These are phyloP conservation scores for Laguncularia racemosa DNA, from an alignment of 345 rosid genomes.

Conservation along the genomic window DNA sequence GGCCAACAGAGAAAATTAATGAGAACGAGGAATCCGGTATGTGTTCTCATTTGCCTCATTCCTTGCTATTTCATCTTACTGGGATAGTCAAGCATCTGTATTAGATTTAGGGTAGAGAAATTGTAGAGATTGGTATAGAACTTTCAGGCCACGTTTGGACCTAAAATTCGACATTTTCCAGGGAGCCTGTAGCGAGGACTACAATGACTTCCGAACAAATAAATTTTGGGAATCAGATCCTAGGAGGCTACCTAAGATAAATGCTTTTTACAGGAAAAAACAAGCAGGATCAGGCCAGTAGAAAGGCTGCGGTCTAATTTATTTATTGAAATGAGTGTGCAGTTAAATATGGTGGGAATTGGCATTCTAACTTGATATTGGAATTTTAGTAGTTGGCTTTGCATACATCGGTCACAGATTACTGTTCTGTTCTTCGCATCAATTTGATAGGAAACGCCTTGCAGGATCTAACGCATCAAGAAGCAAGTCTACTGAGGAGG, in stretches of 20 bases:
- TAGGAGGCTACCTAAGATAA: no score
- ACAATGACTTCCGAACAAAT: no score
- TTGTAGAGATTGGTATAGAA: not conserved
- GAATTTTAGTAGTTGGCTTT: no score
- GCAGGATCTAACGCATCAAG: not conserved
- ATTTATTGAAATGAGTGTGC: no score
- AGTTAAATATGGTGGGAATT: no score
- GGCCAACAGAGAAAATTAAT: conserved; percentile 6
- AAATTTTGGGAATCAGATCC: no score
- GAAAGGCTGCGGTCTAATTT: no score
- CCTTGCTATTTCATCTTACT: not conserved
- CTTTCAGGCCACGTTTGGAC: not conserved
- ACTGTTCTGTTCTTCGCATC: not conserved
- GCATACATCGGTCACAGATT: not conserved
- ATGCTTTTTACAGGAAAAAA: no score
- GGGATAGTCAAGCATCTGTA: no score
- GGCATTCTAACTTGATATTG: no score
- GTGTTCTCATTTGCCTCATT: conserved; percentile 5
- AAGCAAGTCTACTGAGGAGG: not conserved
- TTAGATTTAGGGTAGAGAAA: not conserved
- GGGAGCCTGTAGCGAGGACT: not conserved
- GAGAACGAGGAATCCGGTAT: conserved; percentile 26
- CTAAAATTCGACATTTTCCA: not conserved
- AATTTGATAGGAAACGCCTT: not conserved
- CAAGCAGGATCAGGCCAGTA: no score